Conservation (phyloP, 2,329 filamentous ascomycete genomes). For the Penicillium glabrum region DNA sequence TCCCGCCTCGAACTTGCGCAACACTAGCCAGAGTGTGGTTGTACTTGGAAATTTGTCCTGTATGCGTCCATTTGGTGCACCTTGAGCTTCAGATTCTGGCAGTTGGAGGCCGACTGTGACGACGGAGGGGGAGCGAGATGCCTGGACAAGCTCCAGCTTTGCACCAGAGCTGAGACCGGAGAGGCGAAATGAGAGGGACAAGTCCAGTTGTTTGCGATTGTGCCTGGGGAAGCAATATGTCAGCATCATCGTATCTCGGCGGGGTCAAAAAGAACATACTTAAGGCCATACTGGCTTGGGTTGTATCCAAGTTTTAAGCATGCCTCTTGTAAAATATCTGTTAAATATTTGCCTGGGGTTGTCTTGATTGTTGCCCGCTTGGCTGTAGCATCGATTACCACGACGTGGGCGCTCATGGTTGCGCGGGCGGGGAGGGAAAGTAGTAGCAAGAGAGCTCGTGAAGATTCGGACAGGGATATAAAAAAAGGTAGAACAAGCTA, state of each 20-base stretch:
- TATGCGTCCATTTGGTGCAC: constrained; percentile 65
- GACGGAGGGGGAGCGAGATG: constrained; percentile 79
- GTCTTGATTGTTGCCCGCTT: constrained; percentile 81
- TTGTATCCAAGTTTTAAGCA: constrained; percentile 77
- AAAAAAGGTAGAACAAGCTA: background rate
- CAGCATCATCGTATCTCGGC: constrained; percentile 7
- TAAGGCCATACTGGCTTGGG: constrained; percentile 74
- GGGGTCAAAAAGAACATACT: constrained; percentile 55
- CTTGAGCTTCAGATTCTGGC: constrained; percentile 66
- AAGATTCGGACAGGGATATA: background rate
- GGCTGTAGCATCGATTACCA: constrained; percentile 79
- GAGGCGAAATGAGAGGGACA: constrained; percentile 80
- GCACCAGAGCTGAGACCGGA: constrained; percentile 81
- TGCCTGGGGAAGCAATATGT: constrained; percentile 51
- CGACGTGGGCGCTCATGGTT: constrained; percentile 81
- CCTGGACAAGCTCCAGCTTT: constrained; percentile 86
- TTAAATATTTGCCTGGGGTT: constrained; percentile 74
- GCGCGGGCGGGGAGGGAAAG: constrained; percentile 2
- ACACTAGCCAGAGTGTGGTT: constrained; percentile 81
- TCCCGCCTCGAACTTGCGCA: constrained; percentile 85
- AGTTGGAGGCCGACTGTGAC: constrained; percentile 89
- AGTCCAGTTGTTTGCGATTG: constrained; percentile 81
- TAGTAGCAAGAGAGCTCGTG: background rate
- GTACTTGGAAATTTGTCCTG: constrained; percentile 85
- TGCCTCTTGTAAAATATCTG: constrained; percentile 83